Percentiles rank a stretch among this genome's conserved stretches.
These are phyloP conservation scores for Trichoderma erinaceum DNA, from an alignment of 495 filamentous ascomycete genomes.

Conservation along the genomic window DNA sequence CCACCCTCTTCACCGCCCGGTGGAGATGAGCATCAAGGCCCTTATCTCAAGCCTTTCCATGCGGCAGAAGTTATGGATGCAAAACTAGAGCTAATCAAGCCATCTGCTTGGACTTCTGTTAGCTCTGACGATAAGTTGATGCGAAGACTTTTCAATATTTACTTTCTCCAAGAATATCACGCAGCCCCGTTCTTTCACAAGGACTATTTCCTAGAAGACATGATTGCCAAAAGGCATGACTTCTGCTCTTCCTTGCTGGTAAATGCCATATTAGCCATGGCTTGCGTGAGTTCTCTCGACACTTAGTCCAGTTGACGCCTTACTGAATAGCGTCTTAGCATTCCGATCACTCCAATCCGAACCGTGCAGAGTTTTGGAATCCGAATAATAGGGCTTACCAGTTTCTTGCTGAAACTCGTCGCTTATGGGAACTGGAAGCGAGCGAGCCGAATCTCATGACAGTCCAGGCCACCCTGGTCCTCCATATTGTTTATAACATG, in stretches of 20 bases:
- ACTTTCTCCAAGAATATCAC: slow-evolving; percentile 34
- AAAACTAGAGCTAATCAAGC: slow-evolving; percentile 24
- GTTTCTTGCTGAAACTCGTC: slow-evolving; percentile 35
- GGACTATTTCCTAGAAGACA: slow-evolving; percentile 34
- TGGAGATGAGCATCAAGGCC: slow-evolving; percentile 15
- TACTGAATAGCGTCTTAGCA: slow-evolving; percentile 27
- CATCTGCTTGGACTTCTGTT: slow-evolving; percentile 35
- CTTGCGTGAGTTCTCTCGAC: slow-evolving; percentile 30
- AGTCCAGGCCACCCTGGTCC: slow-evolving; percentile 30
- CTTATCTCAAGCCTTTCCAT: slow-evolving; percentile 34
- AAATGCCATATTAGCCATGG: slow-evolving; percentile 31
- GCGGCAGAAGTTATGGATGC: slow-evolving; percentile 30
- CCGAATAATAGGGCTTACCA: slow-evolving; percentile 32
- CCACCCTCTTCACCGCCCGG: neutral
- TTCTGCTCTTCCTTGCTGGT: slow-evolving; percentile 36
- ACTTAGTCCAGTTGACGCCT: slow-evolving; percentile 20
- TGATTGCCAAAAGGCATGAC: slow-evolving; percentile 24
- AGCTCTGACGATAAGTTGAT: slow-evolving; percentile 30
- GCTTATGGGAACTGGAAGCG: slow-evolving; percentile 33
- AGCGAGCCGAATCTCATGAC: slow-evolving; percentile 26
- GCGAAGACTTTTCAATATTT: slow-evolving; percentile 30
- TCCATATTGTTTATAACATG: slow-evolving; percentile 27
- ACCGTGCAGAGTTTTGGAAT: slow-evolving; percentile 28
- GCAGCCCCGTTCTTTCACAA: slow-evolving; percentile 34
- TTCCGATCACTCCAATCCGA: slow-evolving; percentile 19